Base-by-base conservation (phyloP, 805 yeast genomes). In the Candida succiphila region DNA sequence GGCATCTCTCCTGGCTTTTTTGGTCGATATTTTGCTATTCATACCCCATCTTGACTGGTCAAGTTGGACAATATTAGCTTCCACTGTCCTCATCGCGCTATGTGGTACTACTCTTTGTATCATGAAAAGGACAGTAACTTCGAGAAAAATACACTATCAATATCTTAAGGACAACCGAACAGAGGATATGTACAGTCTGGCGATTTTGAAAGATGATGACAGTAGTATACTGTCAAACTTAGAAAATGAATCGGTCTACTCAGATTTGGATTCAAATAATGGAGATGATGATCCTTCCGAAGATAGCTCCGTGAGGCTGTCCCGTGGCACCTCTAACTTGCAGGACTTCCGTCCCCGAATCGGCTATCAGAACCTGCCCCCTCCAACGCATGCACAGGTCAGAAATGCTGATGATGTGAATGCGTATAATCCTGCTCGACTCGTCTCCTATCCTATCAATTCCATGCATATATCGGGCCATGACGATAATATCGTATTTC, bases 11-110 rank as follows among this genome's bases (percentile, higher is more conserved):
- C 61, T 89, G 33, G 78, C 88, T 6, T 83, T 89, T 42, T 59
- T 88, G 38, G 85, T 85, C 3, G 97, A 89, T 52, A 71, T 88
- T 25, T 54, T 88, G 27, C 54, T 89, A 32, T 89, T 89, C 46
- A 68, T 78, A 2, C 83, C 88, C 2, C 75, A 76, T 48, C 58
- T 89, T 35, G 68, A 74, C 34, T 87, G 86, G 77, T 70, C 79
- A 29, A 95, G 95, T 18, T 89, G 96, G 96, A 60, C 81, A 32
- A 69, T 83, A 38, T 59, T 88, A 18, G 75, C 74, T 1, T 72
- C 89, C 1, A 72, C 92, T 0, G 69, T 80, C 2, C 52, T 78
- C 22, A 63, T 78, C 30, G 80, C 89, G 0, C 41, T 78, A 2
- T 65, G 74, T 20, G 76, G 85, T 1, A 68, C 86, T 2, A 51